Evolutionary conservation across 2,329 filamentous ascomycete species (phyloP).

Genomic region (Capronia americana): DNA sequence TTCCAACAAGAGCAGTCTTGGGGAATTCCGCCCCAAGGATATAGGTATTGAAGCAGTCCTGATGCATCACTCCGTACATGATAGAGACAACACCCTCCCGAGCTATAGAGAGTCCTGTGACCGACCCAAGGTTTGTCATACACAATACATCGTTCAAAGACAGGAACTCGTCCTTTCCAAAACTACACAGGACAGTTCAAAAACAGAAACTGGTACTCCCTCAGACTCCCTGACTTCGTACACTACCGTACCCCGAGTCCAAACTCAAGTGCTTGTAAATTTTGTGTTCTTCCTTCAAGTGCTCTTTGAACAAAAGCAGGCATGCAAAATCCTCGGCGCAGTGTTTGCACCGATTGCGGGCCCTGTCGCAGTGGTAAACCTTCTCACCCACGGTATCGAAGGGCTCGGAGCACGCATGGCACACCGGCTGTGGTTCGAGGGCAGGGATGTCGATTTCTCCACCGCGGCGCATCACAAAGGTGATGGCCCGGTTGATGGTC

Average conservation of each 20-base stretch:
- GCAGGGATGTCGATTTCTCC: slow-evolving; percentile 22
- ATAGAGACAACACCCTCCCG: too few relatives aligned
- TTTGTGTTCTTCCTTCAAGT: neutral
- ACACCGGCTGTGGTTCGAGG: slow-evolving; percentile 5
- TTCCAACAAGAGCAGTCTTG: too few relatives aligned
- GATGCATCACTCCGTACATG: too few relatives aligned
- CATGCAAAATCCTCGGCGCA: neutral
- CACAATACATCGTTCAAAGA: neutral
- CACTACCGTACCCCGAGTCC: neutral
- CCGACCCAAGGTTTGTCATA: neutral
- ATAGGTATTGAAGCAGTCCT: too few relatives aligned
- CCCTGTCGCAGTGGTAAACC: slow-evolving; percentile 9
- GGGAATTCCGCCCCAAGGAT: too few relatives aligned
- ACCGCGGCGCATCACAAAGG: slow-evolving; percentile 18
- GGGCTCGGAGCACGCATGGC: slow-evolving; percentile 17
- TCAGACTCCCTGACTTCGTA: neutral
- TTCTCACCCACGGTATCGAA: slow-evolving; percentile 4
- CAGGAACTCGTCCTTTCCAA: neutral
- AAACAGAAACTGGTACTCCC: neutral
- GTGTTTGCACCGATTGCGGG: neutral
- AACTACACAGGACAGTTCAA: neutral
- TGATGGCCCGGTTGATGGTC: slow-evolving; percentile 18
- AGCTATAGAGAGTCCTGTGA: too few relatives aligned
- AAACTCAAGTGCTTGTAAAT: neutral
- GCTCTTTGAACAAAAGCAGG: neutral